These are phyloP conservation scores for Rhodamnia argentea DNA, from an alignment of 345 rosid genomes.

Conservation along the genomic window DNA sequence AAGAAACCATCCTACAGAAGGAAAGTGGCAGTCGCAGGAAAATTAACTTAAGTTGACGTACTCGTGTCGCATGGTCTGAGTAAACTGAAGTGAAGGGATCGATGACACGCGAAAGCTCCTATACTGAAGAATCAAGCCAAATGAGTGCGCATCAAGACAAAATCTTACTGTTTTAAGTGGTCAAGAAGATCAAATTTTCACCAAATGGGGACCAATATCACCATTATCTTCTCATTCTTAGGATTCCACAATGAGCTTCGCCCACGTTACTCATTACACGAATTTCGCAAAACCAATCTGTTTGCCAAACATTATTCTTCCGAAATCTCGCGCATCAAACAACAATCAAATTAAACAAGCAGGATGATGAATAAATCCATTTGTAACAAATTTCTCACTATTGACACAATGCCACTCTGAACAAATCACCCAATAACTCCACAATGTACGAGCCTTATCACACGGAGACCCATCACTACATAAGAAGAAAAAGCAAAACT, in stretches of 20 bases:
- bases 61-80: background rate
- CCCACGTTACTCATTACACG: background rate
- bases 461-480: background rate
- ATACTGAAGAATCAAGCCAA: background rate
- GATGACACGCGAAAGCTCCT: background rate
- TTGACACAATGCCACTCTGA: background rate
- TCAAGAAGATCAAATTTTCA: background rate
- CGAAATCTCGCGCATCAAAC: background rate
- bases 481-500: background rate
- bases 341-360: background rate
- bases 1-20: background rate
- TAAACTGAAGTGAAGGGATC: background rate
- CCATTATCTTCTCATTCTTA: background rate
- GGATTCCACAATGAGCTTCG: background rate
- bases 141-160: background rate
- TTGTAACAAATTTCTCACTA: background rate
- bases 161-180: background rate
- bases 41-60: background rate
- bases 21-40: background rate
- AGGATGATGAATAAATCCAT: background rate
- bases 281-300: background rate
- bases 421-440: background rate
- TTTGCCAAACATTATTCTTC: background rate
- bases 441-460: background rate
- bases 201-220: background rate